Base-by-base conservation (phyloP, 2,329 filamentous ascomycete genomes). In the Plenodomus tracheiphilus region DNA sequence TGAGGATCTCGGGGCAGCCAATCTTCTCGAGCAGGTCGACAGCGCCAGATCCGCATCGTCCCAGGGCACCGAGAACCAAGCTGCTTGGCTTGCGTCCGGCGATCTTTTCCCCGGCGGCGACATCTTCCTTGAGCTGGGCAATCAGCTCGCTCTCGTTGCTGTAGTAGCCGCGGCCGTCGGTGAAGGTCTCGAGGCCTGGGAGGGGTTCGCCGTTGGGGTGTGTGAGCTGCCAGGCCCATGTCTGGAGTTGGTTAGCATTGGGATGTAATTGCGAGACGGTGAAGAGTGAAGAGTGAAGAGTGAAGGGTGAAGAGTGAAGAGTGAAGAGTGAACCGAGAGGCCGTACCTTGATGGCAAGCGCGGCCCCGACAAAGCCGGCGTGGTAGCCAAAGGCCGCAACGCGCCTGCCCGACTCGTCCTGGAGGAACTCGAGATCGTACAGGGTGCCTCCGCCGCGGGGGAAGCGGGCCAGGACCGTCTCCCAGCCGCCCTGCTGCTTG, bases 371-470 rank as follows among this genome's bases (percentile, higher is more conserved):
- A 39, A 74, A 75, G n/a, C 73, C 72, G 17, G 72, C 72, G 56
- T 74, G 72, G 65, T 79, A 79, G 48, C 86, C 82, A 62, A 91
- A 90, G 1, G 85, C 85, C 8, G 86, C 86, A 1, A 92, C 85
- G 53, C 89, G 78, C 39, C 88, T 79, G 32, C 88, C 88, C 22
- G 77, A 80, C 56, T 86, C 82, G 59, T 95, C 87, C 34, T 84
- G 82, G 32, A 97, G 79, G 71, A 96, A 97, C 70, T 96, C 92
- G 32, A 97, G 81, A 65, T 97, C 92, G 50, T 91, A 83, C 13
- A 97, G 83, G 0, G 83, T 86, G 59, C 90, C 89, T 46, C 85
- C 84, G 49, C 89, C 91, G 19, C 84, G 81, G 21, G 88, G 82
- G 72, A 91, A 97, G 47, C 92, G 82, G 48, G 85, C 80, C n/a